phyloP scores from a whole-genome alignment of 1,284 basidiomycete species.

The Pseudozyma tsukubaensis region DNA sequence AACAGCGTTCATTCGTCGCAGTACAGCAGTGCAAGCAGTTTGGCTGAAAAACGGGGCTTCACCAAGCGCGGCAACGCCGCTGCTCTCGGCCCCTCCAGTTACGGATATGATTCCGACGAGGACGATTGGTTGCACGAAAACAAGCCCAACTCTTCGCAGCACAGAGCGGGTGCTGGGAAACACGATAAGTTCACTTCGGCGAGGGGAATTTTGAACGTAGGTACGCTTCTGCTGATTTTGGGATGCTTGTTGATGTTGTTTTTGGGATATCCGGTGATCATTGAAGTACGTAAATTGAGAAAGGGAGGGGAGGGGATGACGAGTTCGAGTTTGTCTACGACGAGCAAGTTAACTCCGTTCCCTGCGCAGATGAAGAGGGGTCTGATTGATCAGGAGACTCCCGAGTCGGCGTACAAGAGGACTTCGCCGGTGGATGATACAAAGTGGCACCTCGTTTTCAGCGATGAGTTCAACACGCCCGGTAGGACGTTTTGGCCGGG shows the following conservation, averaged over 20 bases:
- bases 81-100: background rate
- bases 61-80: background rate
- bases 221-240: slow-evolving; percentile 49
- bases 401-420: slow-evolving; percentile 17
- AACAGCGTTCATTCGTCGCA: slow-evolving; percentile 17
- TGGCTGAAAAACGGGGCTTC: slow-evolving; percentile 3
- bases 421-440: slow-evolving; percentile 13
- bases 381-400: slow-evolving; percentile 57
- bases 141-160: too few relatives aligned
- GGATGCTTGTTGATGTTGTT: slow-evolving; percentile 61
- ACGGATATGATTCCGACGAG: slow-evolving; percentile 15
- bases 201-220: slow-evolving; percentile 57
- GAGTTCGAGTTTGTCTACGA: slow-evolving; percentile 6
- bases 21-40: slow-evolving; percentile 18
- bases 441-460: slow-evolving; percentile 73
- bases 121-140: slow-evolving; percentile 42
- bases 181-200: slow-evolving; percentile 4
- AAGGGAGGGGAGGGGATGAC: slow-evolving; percentile 17
- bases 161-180: background rate
- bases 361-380: slow-evolving; percentile 30
- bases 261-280: slow-evolving; percentile 62
- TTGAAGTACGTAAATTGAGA: slow-evolving; percentile 24
- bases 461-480: slow-evolving; percentile 80
- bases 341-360: slow-evolving; percentile 20
- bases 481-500: slow-evolving; percentile 73